Base-by-base conservation (phyloP, 2,329 filamentous ascomycete species). In the Pyricularia sp. region DNA sequence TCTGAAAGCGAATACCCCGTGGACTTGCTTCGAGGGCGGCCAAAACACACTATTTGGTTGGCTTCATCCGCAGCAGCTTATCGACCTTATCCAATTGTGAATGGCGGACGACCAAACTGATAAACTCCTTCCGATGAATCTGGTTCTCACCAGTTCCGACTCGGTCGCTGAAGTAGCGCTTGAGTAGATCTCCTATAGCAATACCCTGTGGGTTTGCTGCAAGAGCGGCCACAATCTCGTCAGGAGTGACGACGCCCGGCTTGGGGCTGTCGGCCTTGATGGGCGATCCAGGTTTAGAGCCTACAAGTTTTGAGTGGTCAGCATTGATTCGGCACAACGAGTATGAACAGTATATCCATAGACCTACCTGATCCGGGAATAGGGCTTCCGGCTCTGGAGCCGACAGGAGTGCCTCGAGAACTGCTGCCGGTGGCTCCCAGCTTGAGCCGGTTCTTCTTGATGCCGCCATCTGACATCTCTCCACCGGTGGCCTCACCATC, bases 401-500 rank as follows among this genome's bases (percentile, higher is more conserved):
- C 86, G 9, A 80, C 80, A 5, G 88, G 87, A 6, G 87, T 87
- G 23, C 81, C 82, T 68, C 78, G 81, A 31, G 81, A 78, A 26
- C 81, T 77, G 20, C 77, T 79, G 66, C 79, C 80, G 25, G 82
- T 78, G 69, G 88, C 77, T 76, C 85, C 87, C 73, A 87, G 86
- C 77, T 85, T 86, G 6, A 33, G 12, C 4, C 42, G 28, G 17
- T 26, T 30, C 77, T 84, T 87, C 68, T 79, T 80, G 69, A 81
- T 76, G 12, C 79, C 81, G 4, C 83, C 84, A 71, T 90, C 88
- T 1, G 87, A 89, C 81, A 87, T 89, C 74, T 90, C 88, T 50
- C 88, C 88, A 55, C 84, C 89, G 1, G 90, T 92, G 58, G 83
- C 89, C 76, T 93, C 91, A 26, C 88, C 90, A 72, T 93, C 91